These are phyloP conservation scores for Cardamine chenopodiifolia DNA, from an alignment of 345 rosid species.

Conservation along the genomic window DNA sequence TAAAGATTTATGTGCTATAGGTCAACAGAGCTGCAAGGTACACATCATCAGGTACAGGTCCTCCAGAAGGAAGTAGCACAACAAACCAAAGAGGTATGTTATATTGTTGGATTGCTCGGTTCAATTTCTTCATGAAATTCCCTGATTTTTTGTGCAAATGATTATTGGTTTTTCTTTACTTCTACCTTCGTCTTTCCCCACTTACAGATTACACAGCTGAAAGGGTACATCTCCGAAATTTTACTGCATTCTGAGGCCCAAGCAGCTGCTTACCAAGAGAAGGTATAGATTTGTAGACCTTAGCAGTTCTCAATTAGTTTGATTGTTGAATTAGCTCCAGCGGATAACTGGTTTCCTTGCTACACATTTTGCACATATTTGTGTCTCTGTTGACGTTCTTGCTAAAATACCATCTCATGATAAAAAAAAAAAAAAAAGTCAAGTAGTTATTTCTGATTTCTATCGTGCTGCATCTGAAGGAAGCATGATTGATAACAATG, in stretches of 20 bases:
- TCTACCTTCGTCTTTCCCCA: constrained; percentile 31
- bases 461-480: constrained; percentile 3
- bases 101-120: constrained; percentile 19
- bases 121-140: background rate
- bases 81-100: constrained; percentile 66
- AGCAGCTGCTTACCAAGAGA: constrained; percentile 76
- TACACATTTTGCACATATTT: background rate
- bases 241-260: constrained; percentile 92
- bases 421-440: background rate
- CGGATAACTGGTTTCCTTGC: background rate
- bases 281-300: constrained; percentile 54
- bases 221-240: constrained; percentile 77
- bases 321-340: constrained; percentile 9
- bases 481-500: constrained; percentile 3
- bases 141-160: background rate
- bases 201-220: constrained; percentile 68
- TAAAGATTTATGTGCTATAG: constrained; percentile 48
- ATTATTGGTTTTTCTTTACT: background rate
- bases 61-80: constrained; percentile 65
- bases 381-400: constrained; percentile 12
- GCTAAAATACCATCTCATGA: constrained; percentile 15
- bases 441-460: background rate
- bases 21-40: constrained; percentile 58
- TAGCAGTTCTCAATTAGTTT: constrained; percentile 1
- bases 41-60: constrained; percentile 48